Conservation (phyloP, 768 basidiomycete species). For the Leccinum ochraceum region DNA sequence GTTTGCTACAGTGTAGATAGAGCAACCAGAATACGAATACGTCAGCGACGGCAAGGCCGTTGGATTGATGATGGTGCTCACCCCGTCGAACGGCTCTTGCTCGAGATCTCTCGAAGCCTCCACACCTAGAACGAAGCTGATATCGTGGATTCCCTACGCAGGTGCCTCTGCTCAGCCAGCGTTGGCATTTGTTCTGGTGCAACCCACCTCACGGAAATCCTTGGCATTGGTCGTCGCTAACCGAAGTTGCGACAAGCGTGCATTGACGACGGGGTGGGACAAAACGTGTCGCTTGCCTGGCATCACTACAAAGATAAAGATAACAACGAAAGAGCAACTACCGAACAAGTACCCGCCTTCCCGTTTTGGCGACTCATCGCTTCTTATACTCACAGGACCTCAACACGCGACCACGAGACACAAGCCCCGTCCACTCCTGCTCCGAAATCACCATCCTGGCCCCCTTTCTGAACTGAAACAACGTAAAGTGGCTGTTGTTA, state of each 20-base stretch:
- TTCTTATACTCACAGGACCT: slow-evolving; percentile 95
- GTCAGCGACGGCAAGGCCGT: slow-evolving; percentile 4
- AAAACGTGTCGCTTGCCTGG: slow-evolving; percentile 49
- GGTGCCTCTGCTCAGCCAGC: slow-evolving; percentile 2
- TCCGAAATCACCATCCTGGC: slow-evolving; percentile 46
- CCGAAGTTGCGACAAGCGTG: slow-evolving; percentile 71
- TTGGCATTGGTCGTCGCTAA: slow-evolving; percentile 60
- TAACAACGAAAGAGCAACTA: not conserved
- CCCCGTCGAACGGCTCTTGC: slow-evolving; percentile 62
- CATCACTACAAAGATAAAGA: slow-evolving; percentile 25
- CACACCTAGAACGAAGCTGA: slow-evolving; percentile 78
- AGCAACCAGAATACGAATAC: not conserved
- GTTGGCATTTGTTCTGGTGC: not conserved
- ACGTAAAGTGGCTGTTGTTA: slow-evolving; percentile 79
- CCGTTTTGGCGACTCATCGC: slow-evolving; percentile 43
- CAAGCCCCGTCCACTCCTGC: slow-evolving; percentile 60
- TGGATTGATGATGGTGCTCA: slow-evolving; percentile 37
- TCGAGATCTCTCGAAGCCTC: slow-evolving; percentile 76
- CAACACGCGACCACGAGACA: slow-evolving; percentile 56
- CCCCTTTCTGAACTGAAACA: slow-evolving; percentile 78
- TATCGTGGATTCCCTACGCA: slow-evolving; percentile 65
- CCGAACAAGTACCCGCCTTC: not conserved
- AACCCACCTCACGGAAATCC: slow-evolving; percentile 74
- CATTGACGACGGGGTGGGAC: slow-evolving; percentile 72
- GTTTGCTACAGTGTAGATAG: slow-evolving; percentile 52